These are phyloP conservation scores for Collybia nuda DNA, from an alignment of 768 basidiomycete genomes.

Conservation along the genomic window DNA sequence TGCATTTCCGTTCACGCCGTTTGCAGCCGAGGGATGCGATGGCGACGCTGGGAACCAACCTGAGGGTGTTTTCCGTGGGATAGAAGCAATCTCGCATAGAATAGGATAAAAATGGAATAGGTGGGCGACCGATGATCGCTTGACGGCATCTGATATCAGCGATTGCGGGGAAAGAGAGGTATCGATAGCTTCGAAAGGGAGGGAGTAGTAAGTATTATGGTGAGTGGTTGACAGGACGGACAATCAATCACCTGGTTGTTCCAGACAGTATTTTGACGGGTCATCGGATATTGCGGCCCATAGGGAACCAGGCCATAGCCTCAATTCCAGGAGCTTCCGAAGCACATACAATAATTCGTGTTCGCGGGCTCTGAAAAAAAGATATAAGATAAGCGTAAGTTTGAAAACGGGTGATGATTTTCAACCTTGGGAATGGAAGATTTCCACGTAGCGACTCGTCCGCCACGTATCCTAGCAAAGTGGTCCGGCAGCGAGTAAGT, in stretches of 20 bases:
- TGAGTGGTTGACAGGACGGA: background rate
- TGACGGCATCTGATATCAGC: constrained; percentile 69
- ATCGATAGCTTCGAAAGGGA: constrained; percentile 35
- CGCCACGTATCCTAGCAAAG: constrained; percentile 74
- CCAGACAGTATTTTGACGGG: constrained; percentile 51
- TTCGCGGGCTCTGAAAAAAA: constrained; percentile 64
- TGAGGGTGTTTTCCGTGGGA: constrained; percentile 64
- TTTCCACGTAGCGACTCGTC: constrained; percentile 85
- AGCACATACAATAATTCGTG: constrained; percentile 88
- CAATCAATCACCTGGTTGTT: constrained; percentile 53
- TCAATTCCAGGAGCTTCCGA: constrained; percentile 68
- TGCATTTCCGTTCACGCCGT: constrained; percentile 5
- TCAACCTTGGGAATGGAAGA: constrained; percentile 83
- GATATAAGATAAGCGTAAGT: background rate
- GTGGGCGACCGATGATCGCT: constrained; percentile 77
- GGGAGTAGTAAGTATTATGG: background rate
- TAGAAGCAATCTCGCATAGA: constrained; percentile 76
- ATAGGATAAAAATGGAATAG: constrained; percentile 86
- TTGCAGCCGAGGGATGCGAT: constrained; percentile 5
- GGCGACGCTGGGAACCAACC: constrained; percentile 51
- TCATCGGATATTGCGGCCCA: constrained; percentile 75
- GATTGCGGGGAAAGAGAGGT: constrained; percentile 44
- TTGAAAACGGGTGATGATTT: background rate
- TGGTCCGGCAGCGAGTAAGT: constrained; percentile 70
- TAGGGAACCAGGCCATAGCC: constrained; percentile 73